A percentile compares a stretch with the other conserved stretches of the same genome.
phyloP scores from a whole-genome alignment of 2,329 filamentous ascomycete species.

The Fusarium sp. region DNA sequence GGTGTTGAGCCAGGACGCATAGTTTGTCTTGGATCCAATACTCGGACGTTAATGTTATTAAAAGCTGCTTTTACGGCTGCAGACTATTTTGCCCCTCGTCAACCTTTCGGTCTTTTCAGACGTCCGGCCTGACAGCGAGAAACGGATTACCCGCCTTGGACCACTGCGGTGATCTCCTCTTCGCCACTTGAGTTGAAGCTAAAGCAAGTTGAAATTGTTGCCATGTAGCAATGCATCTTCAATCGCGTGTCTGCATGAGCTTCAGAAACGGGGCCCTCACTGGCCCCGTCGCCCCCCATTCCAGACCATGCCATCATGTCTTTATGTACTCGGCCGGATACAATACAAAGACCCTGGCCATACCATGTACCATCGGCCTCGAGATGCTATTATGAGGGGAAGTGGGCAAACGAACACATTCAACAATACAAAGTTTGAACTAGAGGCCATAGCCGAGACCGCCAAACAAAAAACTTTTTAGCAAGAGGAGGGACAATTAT shows the following conservation, averaged over 20 bases:
- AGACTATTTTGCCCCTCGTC: constrained; percentile 38
- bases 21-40: constrained; percentile 2
- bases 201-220: constrained; percentile 45
- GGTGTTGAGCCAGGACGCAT: constrained; percentile 46
- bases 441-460: constrained; percentile 3
- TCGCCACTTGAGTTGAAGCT: constrained; percentile 46
- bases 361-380: constrained; percentile 13
- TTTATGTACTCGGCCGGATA: constrained; percentile 28
- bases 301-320: constrained; percentile 34
- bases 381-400: constrained; percentile 9
- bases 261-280: constrained; percentile 37
- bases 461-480: constrained; percentile 4
- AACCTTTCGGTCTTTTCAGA: constrained; percentile 29
- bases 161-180: constrained; percentile 41
- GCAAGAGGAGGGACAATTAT: background rate
- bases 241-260: constrained; percentile 45
- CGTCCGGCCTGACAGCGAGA: constrained; percentile 34
- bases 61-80: constrained; percentile 17
- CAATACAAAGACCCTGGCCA: constrained; percentile 26
- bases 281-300: constrained; percentile 36
- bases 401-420: constrained; percentile 2
- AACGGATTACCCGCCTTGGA: constrained; percentile 41
- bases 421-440: constrained; percentile 20
- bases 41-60: constrained; percentile 6
- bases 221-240: constrained; percentile 42